These are phyloP conservation scores for Avena atlantica DNA, from an alignment of 176 grass and related monocot genomes.

Conservation along the genomic window DNA sequence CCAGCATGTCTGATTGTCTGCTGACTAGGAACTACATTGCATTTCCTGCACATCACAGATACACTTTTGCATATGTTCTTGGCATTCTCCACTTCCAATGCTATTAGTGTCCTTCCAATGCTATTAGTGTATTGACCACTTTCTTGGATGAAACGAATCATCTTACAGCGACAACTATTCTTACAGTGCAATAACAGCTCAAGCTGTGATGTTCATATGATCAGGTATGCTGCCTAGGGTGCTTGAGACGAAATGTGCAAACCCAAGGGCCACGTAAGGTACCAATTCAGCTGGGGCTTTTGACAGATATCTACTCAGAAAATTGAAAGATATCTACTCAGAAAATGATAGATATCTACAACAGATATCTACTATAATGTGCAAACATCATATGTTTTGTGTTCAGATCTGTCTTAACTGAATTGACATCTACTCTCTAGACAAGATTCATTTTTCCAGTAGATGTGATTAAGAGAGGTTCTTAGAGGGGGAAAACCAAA, in stretches of 20 bases:
- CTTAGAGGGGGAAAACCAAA: too few relatives aligned
- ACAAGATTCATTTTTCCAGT: too few relatives aligned
- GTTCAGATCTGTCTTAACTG: too few relatives aligned
- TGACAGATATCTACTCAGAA: too few relatives aligned
- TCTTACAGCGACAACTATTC: neutral
- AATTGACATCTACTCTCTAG: too few relatives aligned
- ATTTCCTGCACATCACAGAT: neutral
- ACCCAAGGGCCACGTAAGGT: neutral
- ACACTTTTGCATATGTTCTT: neutral
- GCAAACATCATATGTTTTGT: too few relatives aligned
- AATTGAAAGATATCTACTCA: too few relatives aligned
- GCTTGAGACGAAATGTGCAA: neutral
- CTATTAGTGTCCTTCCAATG: too few relatives aligned
- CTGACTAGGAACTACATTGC: neutral
- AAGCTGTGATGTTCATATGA: neutral
- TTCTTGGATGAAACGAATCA: neutral
- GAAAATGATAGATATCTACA: too few relatives aligned
- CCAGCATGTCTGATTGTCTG: neutral
- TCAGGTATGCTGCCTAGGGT: neutral
- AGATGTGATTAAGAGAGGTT: too few relatives aligned
- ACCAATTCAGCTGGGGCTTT: too few relatives aligned
- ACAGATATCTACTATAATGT: too few relatives aligned
- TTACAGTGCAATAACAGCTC: neutral
- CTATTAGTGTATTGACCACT: neutral
- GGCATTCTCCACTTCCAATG: neutral